Evolutionary conservation across 2,329 filamentous ascomycete species (phyloP).

Genomic region (Aspergillus jensenii): DNA sequence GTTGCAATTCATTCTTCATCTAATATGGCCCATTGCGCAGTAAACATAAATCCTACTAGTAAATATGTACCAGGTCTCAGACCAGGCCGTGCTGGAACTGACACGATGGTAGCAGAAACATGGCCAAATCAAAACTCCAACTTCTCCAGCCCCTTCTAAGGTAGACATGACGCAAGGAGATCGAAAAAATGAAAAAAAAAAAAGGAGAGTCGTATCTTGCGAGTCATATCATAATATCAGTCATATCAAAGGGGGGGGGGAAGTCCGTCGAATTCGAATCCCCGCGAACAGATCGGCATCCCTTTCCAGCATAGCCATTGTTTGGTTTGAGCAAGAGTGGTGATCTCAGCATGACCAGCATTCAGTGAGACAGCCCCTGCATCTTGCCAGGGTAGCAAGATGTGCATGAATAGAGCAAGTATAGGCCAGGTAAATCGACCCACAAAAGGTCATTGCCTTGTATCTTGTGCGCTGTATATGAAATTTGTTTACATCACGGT

Average conservation of each 20-base stretch:
- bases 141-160: conserved; percentile 16
- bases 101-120: neutral
- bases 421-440: no score
- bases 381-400: neutral
- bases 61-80: neutral
- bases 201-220: neutral
- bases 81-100: conserved; percentile 1
- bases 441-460: no score
- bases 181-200: neutral
- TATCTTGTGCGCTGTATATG: neutral
- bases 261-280: neutral
- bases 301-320: conserved; percentile 7
- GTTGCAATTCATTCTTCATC: conserved; percentile 5
- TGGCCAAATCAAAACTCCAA: conserved; percentile 14
- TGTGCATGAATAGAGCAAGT: neutral
- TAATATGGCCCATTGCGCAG: conserved; percentile 2
- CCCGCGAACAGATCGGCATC: conserved; percentile 3
- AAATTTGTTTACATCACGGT: conserved; percentile 58
- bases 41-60: neutral
- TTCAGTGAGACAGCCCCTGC: conserved; percentile 1
- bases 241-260: neutral
- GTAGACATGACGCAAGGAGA: conserved; percentile 2
- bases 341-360: conserved; percentile 17
- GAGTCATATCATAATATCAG: neutral
- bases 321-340: neutral